phyloP scores from a whole-genome alignment of 345 rosid genomes.

The Citrus hindsii region DNA sequence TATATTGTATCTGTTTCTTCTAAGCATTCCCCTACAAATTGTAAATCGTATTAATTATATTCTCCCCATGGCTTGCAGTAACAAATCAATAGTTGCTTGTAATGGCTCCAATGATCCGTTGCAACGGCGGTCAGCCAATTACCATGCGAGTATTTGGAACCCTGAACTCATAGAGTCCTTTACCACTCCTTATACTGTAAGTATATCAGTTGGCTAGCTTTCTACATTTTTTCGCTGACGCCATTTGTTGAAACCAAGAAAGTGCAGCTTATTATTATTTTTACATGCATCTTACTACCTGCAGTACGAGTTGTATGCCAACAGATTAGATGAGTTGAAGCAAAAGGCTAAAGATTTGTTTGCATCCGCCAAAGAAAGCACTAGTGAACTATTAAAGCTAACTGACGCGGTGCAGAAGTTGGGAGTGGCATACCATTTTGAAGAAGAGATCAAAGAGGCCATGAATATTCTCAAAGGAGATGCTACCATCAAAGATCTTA shows the following conservation, averaged over 20 bases:
- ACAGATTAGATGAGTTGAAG: neutral
- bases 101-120: neutral
- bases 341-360: neutral
- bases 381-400: neutral
- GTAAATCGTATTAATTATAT: too few relatives aligned
- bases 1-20: too few relatives aligned
- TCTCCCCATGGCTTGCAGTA: too few relatives aligned
- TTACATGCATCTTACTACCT: neutral
- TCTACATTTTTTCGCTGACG: too few relatives aligned
- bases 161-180: slow-evolving; percentile 5
- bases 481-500: slow-evolving; percentile 2
- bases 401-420: slow-evolving; percentile 12
- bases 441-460: slow-evolving; percentile 10
- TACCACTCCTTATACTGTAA: neutral
- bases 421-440: slow-evolving; percentile 15
- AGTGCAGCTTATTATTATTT: too few relatives aligned
- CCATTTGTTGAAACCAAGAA: neutral
- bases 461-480: neutral
- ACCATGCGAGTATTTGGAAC: slow-evolving; percentile 14
- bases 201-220: neutral
- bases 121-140: slow-evolving; percentile 1
- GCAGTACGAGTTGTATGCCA: slow-evolving; percentile 14
- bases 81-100: too few relatives aligned
- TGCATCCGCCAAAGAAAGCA: neutral
- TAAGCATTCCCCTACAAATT: too few relatives aligned